Conservation (phyloP, 495 filamentous ascomycete genomes). For the Alectoria sarmentosa region DNA sequence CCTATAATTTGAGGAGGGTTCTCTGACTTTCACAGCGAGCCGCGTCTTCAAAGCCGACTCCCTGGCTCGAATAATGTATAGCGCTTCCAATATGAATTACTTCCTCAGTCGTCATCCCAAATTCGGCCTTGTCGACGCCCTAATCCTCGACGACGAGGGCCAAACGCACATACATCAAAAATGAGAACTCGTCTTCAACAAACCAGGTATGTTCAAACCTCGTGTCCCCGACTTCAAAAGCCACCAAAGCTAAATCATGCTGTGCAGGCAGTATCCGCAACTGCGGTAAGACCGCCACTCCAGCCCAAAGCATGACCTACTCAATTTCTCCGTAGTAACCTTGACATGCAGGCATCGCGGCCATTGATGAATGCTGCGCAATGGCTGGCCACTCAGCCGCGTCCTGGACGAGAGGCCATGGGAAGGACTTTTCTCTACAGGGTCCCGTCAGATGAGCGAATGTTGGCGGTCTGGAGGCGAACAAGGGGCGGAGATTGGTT, state of each 20-base stretch:
- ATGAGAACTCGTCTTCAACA: neutral
- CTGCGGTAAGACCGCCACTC: neutral
- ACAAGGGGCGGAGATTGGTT: neutral
- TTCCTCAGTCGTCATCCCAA: neutral
- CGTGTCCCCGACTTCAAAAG: no score
- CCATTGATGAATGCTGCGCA: neutral
- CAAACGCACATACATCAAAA: neutral
- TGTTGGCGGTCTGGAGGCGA: constrained; percentile 8
- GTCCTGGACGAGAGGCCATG: neutral
- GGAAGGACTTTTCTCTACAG: neutral
- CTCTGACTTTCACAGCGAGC: constrained; percentile 2
- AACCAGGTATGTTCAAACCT: neutral
- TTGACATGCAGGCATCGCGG: constrained; percentile 2
- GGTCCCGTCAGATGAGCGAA: constrained; percentile 5
- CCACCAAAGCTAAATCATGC: no score
- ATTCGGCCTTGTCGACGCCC: neutral
- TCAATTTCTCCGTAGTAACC: neutral
- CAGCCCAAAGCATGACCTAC: neutral
- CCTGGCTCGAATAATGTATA: constrained; percentile 7
- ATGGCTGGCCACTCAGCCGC: neutral
- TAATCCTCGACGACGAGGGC: neutral
- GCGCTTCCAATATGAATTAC: neutral
- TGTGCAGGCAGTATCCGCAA: constrained; percentile 8
- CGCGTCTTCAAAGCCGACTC: neutral
- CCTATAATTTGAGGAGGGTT: no score